These are phyloP conservation scores for Torrubiellomyces zombiae DNA, from an alignment of 2,329 filamentous ascomycete species.

Conservation along the genomic window DNA sequence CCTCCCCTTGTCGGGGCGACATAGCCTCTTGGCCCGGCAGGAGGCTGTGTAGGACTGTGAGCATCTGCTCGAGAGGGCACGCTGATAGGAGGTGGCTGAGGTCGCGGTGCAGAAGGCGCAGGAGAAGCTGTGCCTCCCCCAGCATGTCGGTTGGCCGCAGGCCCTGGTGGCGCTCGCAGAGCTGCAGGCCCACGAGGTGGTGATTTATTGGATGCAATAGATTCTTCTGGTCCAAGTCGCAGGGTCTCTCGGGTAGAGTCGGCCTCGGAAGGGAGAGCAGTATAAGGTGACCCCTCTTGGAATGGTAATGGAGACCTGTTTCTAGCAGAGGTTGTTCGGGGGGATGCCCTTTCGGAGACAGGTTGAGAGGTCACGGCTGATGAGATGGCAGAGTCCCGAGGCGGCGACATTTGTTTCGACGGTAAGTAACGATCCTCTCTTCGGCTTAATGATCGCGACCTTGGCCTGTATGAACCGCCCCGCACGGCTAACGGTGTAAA, in stretches of 20 bases:
- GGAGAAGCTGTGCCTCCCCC: no score
- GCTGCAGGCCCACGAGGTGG: conserved; percentile 40
- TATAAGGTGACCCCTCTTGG: conserved; percentile 21
- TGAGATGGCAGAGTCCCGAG: conserved; percentile 30
- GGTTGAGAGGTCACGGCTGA: conserved; percentile 34
- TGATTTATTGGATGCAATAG: conserved; percentile 19
- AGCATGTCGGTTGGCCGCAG: no score
- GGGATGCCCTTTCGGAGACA: conserved; percentile 34
- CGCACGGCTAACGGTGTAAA: conserved; percentile 13
- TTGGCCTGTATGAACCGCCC: conserved; percentile 32
- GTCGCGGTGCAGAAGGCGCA: conserved; percentile 16
- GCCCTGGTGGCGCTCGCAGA: conserved; percentile 30
- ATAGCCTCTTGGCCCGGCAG: conserved; percentile 38
- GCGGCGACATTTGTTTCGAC: conserved; percentile 30
- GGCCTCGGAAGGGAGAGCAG: conserved; percentile 8
- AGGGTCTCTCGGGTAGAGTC: conserved; percentile 12
- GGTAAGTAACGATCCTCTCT: conserved; percentile 26
- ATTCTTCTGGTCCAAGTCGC: conserved; percentile 12
- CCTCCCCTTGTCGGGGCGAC: conserved; percentile 26
- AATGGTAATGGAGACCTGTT: conserved; percentile 30
- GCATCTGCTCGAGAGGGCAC: conserved; percentile 20
- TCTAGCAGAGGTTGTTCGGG: conserved; percentile 29
- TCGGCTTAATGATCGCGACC: conserved; percentile 33
- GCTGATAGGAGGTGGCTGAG: conserved; percentile 16
- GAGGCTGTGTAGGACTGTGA: conserved; percentile 30